Evolutionary conservation across 441 rosid species (phyloP), one percentile per base, ranked within the genome.

Genomic region (Adansonia madagascariensis): DNA sequence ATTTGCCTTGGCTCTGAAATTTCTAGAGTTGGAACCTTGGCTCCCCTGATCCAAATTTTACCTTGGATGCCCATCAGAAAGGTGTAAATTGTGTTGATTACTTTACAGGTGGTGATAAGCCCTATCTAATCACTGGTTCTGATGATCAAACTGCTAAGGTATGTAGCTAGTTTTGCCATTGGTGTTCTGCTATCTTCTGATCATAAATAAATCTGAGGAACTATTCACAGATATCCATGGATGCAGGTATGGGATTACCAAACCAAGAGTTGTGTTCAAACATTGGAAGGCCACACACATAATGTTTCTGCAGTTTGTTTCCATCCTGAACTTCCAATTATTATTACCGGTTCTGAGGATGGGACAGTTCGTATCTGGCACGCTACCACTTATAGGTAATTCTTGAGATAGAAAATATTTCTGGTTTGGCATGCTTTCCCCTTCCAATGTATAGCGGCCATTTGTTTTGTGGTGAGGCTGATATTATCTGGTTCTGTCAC

Each of bases 101-200:
- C 88, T 89, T 90, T 73, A 91, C 94, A 20, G 94, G 95, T 55
- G 98, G 98, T 75, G 94, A 96, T 85, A 92, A 92, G 78, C 98
- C 97, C 2, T 94, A 90, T 79, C 86, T 96, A 59, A 88, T 94
- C 77, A 92, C 94, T n/a, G 98, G 98, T 73, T 96, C 99, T 73
- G 98, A 94, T 85, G 99, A 94, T 81, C 91, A 89, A 84, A 94
- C 99, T 83, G 95, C 97, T n/a, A 96, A 92, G 97, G 99, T 96
- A n/a, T n/a, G n/a, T n/a, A n/a, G n/a, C n/a, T n/a, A n/a, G n/a
- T n/a, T n/a, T n/a, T n/a, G n/a, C n/a, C n/a, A n/a, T 43, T 79
- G 85, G 11, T 27, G 11, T 43, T 50, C 62, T 71, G 63, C 31
- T 80, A 74, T 47, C 61, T 78, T 71, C 61, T 39, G 17, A 43